Percentiles rank a stretch among this genome's conserved stretches.
Conservation (phyloP, 2,329 filamentous ascomycete genomes). For the Paecilomyces variotii region DNA sequence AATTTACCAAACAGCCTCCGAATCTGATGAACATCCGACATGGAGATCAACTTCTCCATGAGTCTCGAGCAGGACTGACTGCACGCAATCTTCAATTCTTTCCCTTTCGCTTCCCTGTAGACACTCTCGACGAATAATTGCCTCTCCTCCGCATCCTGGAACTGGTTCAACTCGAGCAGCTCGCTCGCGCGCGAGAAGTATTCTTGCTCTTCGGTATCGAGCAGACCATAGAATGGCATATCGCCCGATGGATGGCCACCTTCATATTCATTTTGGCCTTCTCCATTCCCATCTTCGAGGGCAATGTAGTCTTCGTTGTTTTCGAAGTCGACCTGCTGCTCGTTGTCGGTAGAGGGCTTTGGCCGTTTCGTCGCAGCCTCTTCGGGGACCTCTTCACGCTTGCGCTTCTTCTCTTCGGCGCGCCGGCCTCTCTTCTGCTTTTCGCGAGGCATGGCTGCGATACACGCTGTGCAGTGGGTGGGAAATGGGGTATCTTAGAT, state of each 20-base stretch:
- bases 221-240: slow-evolving; percentile 81
- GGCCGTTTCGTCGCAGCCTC: slow-evolving; percentile 30
- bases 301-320: slow-evolving; percentile 27
- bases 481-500: neutral
- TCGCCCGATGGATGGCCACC: slow-evolving; percentile 39
- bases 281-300: slow-evolving; percentile 19
- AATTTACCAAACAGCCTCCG: slow-evolving; percentile 83
- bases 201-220: slow-evolving; percentile 88
- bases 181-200: slow-evolving; percentile 90
- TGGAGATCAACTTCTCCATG: slow-evolving; percentile 81
- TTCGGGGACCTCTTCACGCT: slow-evolving; percentile 24
- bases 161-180: slow-evolving; percentile 82
- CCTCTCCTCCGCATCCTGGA: slow-evolving; percentile 66
- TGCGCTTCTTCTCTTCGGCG: slow-evolving; percentile 32
- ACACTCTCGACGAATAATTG: slow-evolving; percentile 69
- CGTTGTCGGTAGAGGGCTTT: slow-evolving; percentile 21
- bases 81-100: slow-evolving; percentile 91
- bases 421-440: slow-evolving; percentile 41
- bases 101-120: slow-evolving; percentile 76
- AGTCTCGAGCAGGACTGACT: slow-evolving; percentile 91
- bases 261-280: slow-evolving; percentile 9
- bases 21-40: slow-evolving; percentile 71
- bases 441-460: slow-evolving; percentile 35
- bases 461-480: neutral
- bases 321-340: neutral